Evolutionary conservation across 768 basidiomycete genomes (phyloP), one percentile per base, ranked within the genome.

Genomic region (Psilocybe cyanescens): DNA sequence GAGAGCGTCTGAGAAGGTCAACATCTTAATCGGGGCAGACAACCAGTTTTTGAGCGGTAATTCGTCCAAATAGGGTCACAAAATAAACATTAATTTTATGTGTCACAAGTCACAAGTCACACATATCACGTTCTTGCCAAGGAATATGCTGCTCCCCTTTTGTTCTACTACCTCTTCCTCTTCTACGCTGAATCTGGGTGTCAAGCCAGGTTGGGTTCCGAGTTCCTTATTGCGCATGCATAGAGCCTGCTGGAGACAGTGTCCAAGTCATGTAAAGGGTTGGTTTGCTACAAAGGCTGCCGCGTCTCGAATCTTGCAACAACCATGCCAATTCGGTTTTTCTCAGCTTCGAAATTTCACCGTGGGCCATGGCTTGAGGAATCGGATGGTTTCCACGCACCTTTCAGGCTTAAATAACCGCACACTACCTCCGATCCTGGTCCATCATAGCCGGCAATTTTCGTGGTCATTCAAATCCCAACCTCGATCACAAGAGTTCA

Each of bases 241-340:
- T 79, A 79, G 73, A 66, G 72, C 72, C 58, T 69, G 69, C 66
- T 71, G 70, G 67, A 68, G 60, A 59, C 59, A 65, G 63, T 66
- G 58, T 68, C 68, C 72, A 70, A 75, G 72, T 65, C 73, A 80
- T 80, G 79, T 79, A 79, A 74, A 70, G 72, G 68, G 71, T 69
- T 60, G 61, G 61, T 59, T 63, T 70, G 59, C 64, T 64, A 65
- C 41, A 61, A 57, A 44, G 51, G 31, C 30, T 33, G 19, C 37
- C 30, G 47, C 28, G 17, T 35, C 55, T 47, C 17, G 45, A 41
- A n/a, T 45, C 33, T 33, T 55, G 58, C 54, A 48, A 49, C 56
- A 44, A 47, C 48, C 48, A 30, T 55, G 47, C 46, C 45, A 47
- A 17, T 19, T 19, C 31, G 59, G 57, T 39, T 45, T 58, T 47